Evolutionary conservation across 169 alveolate genomes (phyloP).

Genomic region (Eimeria falciformis): DNA sequence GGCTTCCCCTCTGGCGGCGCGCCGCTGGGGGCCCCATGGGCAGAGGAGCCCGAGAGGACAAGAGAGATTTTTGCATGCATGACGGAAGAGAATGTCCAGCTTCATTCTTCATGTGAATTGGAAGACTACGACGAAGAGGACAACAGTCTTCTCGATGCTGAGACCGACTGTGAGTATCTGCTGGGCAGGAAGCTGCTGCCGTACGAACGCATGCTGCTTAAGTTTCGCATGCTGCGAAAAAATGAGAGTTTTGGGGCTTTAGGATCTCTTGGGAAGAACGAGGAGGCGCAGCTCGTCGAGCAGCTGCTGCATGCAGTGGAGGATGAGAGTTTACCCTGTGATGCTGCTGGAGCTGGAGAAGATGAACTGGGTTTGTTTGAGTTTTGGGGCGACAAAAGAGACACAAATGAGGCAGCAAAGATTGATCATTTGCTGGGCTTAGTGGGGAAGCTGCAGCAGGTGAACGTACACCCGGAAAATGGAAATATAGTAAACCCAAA

Average conservation of each 20-base stretch:
- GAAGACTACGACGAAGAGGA: slow-evolving; percentile 27
- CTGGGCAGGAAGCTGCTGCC: slow-evolving; percentile 53
- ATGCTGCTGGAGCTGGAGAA: neutral
- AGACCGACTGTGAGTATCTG: slow-evolving; percentile 45
- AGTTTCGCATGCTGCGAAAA: slow-evolving; percentile 23
- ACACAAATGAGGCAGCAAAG: slow-evolving; percentile 25
- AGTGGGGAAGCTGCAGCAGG: slow-evolving; percentile 28
- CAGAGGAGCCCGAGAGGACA: too few species aligned
- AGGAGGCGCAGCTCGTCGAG: slow-evolving; percentile 10
- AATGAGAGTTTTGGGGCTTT: neutral
- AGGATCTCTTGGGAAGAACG: neutral
- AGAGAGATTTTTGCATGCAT: too few species aligned
- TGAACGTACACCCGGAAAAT: slow-evolving; percentile 37
- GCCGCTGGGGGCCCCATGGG: too few species aligned
- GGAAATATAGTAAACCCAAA: too few species aligned
- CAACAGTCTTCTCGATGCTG: slow-evolving; percentile 51
- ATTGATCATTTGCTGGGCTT: neutral
- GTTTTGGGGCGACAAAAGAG: neutral
- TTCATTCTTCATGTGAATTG: too few species aligned
- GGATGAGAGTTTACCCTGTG: slow-evolving; percentile 17
- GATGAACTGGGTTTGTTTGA: neutral
- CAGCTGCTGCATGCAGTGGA: neutral
- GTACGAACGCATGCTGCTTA: slow-evolving; percentile 45
- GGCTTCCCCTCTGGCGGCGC: too few species aligned
- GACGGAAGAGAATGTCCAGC: too few species aligned